Conservation (phyloP, 139 green algal genomes). For the Microglena sp. region DNA sequence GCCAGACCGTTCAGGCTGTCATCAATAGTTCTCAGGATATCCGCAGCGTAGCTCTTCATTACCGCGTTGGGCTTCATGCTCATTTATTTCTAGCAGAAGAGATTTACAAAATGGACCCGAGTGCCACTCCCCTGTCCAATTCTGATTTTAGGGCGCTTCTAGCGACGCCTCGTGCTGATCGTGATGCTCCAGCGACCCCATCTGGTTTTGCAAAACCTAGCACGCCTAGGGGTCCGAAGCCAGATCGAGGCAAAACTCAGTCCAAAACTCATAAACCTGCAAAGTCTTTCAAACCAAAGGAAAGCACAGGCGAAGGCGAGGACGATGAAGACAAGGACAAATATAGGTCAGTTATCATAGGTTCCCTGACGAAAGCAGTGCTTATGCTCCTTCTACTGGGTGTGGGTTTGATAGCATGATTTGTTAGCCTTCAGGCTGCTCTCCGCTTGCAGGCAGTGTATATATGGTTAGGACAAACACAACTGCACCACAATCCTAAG, state of each 20-base stretch:
- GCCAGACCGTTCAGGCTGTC: no score
- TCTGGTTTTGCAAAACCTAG: background rate
- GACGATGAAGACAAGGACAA: slow-evolving; percentile 37
- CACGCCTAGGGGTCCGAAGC: background rate
- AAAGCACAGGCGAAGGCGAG: slow-evolving; percentile 21
- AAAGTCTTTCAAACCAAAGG: slow-evolving; percentile 27
- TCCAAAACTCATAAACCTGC: slow-evolving; percentile 27
- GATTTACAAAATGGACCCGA: slow-evolving; percentile 7
- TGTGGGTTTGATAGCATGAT: background rate
- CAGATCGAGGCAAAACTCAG: slow-evolving; percentile 14
- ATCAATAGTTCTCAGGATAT: no score
- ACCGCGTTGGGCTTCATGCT: background rate
- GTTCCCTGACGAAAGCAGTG: slow-evolving; percentile 8
- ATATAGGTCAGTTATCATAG: slow-evolving; percentile 41
- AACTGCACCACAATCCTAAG: background rate
- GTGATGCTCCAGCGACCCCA: background rate
- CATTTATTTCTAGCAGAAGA: background rate
- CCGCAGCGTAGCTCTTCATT: background rate
- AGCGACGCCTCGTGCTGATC: slow-evolving; percentile 37
- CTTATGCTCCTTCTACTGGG: slow-evolving; percentile 5
- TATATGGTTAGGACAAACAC: background rate
- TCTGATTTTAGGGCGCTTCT: slow-evolving; percentile 57
- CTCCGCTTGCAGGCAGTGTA: background rate
- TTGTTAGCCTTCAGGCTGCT: background rate
- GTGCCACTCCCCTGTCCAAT: slow-evolving; percentile 43